Base-by-base conservation (phyloP, 345 rosid genomes). In the Rhizophora mangle region DNA sequence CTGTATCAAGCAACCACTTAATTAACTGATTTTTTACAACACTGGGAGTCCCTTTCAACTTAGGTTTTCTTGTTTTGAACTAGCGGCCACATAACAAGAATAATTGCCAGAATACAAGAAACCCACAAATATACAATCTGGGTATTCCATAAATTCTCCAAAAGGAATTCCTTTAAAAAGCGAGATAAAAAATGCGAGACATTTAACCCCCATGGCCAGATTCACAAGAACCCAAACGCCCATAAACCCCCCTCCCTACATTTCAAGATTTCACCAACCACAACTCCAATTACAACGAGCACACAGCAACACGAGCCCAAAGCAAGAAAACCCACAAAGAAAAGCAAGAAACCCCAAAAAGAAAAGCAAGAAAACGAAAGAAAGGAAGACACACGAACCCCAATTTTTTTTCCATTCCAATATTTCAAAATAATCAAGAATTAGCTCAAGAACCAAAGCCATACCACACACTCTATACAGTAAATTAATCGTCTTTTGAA, bases 401-500 rank as follows among this genome's bases (percentile, higher is more conserved):
- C 49, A 13, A 43, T 43, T 43, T 18, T 13, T 43, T 43, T 1
- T 13, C 16, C 49, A 43, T 11, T 43, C 19, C 36, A 47, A 31
- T 8, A 69, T 30, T 60, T 16, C 30, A 70, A 19, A 52, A 58
- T 18, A 51, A 52, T 43, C 24, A 11, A 62, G 36, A 70, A n/a
- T 62, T 18, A 70, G 60, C 73, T 22, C 37, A 60, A 27, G 32
- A 32, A 18, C 32, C 6, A 34, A 53, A 53, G 27, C n/a, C 74
- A 53, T 62, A 70, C 74, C 73, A 62, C 29, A 24, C 15, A 62
- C 39, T 26, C 18, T 32, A 61, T 11, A 21, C 43, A 36, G 59
- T 9, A 37, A 26, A 43, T 43, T 13, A 13, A 3, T 43, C 19
- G 49, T 15, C 49, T 15, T 43, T 37, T 7, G 10, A 43, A 11